Evolutionary conservation across 345 rosid species (phyloP), one percentile per base, ranked within the genome.

Genomic region (Raphanus sativus): DNA sequence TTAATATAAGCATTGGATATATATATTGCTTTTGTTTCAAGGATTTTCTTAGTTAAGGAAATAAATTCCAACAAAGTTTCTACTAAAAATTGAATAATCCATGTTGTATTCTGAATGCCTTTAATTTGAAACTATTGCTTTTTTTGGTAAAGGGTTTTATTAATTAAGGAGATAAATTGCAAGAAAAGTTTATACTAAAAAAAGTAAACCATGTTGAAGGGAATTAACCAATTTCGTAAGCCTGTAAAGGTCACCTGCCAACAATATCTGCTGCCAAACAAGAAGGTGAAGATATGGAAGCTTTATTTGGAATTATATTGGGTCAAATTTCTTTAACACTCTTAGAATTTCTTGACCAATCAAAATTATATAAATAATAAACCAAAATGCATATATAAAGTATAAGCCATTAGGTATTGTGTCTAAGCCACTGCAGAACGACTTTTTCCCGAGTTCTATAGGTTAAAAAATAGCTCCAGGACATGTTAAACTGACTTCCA

Each of bases 231-330:
- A 17, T 38, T 54, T 54, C 24, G 63, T 62, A 52, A 62, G 33
- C 13, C 50, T 54, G 66, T 56, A 40, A 71, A 64, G 75, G 28
- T 28, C n/a, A 56, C 54, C 26, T 71, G 67, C 52, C 61, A 65
- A 65, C 80, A 55, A 77, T 77, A 21, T 76, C 29, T 15, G 62
- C 55, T 15, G 69, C 32, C 62, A 69, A 69, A 76, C 32, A 16
- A 52, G 70, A 50, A 17, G 56, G 24, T 34, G 64, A 62, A 62
- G 65, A 36, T 62, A 70, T 69, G 24, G 45, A 69, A 62, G 64
- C 75, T 76, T 62, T 76, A 69, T 69, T 76, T 62, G 75, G 80
- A 50, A 61, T 15, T 24, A 50, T 61, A 61, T 10, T 76, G 28
- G 25, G 75, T 69, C 58, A 76, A 42, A 69, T 50, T 34, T 62